Evolutionary conservation across 768 basidiomycete species (phyloP).

Genomic region (Mycena leptocephala): DNA sequence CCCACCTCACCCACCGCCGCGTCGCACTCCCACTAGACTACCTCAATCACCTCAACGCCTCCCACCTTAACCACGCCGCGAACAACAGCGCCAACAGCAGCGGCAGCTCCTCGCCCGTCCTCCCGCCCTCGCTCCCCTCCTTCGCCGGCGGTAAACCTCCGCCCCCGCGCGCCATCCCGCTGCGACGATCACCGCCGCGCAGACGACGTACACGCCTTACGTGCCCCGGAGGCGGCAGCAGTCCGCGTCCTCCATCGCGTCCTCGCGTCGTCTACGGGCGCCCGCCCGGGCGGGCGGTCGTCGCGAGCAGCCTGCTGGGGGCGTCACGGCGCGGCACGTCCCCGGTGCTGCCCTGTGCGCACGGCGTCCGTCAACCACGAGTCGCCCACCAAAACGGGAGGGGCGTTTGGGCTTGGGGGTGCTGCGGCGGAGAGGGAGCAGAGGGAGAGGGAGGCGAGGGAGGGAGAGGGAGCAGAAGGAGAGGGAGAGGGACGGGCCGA

Average conservation of each 20-base stretch:
- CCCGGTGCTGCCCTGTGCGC: slow-evolving; percentile 36
- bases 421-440: too few species aligned
- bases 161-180: slow-evolving; percentile 57
- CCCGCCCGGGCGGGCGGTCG: slow-evolving; percentile 75
- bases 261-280: too few species aligned
- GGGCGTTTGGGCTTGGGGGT: background rate
- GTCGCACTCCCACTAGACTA: background rate
- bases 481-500: too few species aligned
- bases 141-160: slow-evolving; percentile 48
- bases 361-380: slow-evolving; percentile 12
- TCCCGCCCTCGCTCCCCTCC: slow-evolving; percentile 40
- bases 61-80: slow-evolving; percentile 10
- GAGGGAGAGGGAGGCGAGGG: background rate
- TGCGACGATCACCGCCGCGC: slow-evolving; percentile 66
- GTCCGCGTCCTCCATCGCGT: too few species aligned
- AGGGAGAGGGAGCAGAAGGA: too few species aligned
- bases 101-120: slow-evolving; percentile 48
- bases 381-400: slow-evolving; percentile 26
- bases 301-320: slow-evolving; percentile 76
- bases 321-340: slow-evolving; percentile 64
- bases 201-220: slow-evolving; percentile 90
- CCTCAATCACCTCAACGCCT: background rate
- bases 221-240: slow-evolving; percentile 79
- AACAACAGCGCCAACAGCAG: slow-evolving; percentile 28
- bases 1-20: slow-evolving; percentile 56